A percentile compares a stretch with the other conserved stretches of the same genome.
phyloP scores from a whole-genome alignment of 305 asterid genomes.

The Solanum chacoense region DNA sequence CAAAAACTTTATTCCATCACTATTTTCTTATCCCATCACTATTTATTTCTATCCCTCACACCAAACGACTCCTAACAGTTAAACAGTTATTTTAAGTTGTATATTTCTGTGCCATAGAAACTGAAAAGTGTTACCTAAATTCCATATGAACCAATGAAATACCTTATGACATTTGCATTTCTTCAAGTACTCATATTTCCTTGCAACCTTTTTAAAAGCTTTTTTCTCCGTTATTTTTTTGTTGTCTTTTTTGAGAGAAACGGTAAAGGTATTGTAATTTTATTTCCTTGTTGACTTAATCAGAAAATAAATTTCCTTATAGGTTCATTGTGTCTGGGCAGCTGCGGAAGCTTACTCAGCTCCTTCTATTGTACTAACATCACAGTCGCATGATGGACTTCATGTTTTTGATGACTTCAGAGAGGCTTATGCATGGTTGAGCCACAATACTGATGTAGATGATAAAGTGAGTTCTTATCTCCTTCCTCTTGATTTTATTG shows the following conservation, averaged over 20 bases:
- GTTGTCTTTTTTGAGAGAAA: not conserved
- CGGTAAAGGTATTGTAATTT: not conserved
- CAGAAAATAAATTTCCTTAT: slow-evolving; percentile 10
- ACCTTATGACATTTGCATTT: not conserved
- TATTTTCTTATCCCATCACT: too few species aligned
- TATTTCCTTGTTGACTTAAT: not conserved
- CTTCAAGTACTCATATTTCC: not conserved
- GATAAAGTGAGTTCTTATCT: slow-evolving; percentile 57
- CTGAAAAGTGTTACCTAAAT: not conserved
- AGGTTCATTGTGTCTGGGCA: slow-evolving; percentile 99
- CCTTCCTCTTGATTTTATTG: not conserved
- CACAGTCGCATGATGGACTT: slow-evolving; percentile 78
- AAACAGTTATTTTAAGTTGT: not conserved
- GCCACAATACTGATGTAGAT: slow-evolving; percentile 97
- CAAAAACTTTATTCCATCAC: too few species aligned
- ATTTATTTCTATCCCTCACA: too few species aligned
- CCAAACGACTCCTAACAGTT: not conserved
- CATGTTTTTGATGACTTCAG: slow-evolving; percentile 99
- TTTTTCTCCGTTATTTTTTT: not conserved
- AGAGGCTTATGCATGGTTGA: slow-evolving; percentile 97
- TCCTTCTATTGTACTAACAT: slow-evolving; percentile 89
- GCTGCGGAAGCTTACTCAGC: slow-evolving; percentile 99
- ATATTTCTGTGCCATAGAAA: not conserved
- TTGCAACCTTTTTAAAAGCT: not conserved
- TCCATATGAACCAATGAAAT: not conserved